Percentiles rank a stretch among this genome's conserved stretches.
phyloP scores from a whole-genome alignment of 2,329 filamentous ascomycete genomes.

The Fonsecaea multimorphosa region DNA sequence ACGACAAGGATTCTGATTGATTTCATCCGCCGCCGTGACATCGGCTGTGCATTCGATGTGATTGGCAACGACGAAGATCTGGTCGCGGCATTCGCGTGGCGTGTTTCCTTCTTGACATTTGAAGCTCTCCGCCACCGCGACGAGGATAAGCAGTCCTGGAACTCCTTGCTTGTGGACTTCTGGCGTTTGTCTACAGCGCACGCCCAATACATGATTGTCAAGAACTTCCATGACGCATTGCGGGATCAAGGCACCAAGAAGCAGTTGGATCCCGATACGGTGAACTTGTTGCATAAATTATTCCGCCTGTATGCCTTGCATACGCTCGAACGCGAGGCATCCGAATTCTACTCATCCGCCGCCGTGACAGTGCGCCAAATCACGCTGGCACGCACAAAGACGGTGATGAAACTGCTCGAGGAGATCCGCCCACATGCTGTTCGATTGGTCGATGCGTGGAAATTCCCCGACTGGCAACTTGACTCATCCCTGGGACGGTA shows the following conservation, averaged over 20 bases:
- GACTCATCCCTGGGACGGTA: slow-evolving; percentile 72
- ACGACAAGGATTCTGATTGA: slow-evolving; percentile 69
- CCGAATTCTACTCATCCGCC: slow-evolving; percentile 73
- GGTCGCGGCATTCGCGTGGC: slow-evolving; percentile 77
- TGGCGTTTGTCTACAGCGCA: slow-evolving; percentile 77
- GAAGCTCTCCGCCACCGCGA: slow-evolving; percentile 76
- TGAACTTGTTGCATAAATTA: slow-evolving; percentile 66
- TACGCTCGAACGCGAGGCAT: slow-evolving; percentile 71
- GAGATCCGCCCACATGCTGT: slow-evolving; percentile 77
- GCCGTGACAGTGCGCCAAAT: slow-evolving; percentile 76
- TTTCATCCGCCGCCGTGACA: slow-evolving; percentile 70
- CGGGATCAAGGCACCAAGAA: slow-evolving; percentile 60
- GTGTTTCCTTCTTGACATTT: slow-evolving; percentile 74
- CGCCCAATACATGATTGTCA: slow-evolving; percentile 77
- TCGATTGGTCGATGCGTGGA: slow-evolving; percentile 74
- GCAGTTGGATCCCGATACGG: slow-evolving; percentile 64
- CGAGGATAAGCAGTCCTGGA: slow-evolving; percentile 77
- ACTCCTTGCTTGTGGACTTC: slow-evolving; percentile 77
- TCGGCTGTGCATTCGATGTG: slow-evolving; percentile 75
- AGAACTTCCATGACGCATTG: slow-evolving; percentile 77
- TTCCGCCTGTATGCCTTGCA: slow-evolving; percentile 70
- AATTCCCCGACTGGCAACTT: slow-evolving; percentile 78
- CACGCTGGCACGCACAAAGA: slow-evolving; percentile 68
- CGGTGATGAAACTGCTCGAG: slow-evolving; percentile 71
- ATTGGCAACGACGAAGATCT: slow-evolving; percentile 73